A percentile compares a stretch with the other conserved stretches of the same genome.
phyloP scores from a whole-genome alignment of 805 yeast genomes.

The Kodamaea fukazawae region DNA sequence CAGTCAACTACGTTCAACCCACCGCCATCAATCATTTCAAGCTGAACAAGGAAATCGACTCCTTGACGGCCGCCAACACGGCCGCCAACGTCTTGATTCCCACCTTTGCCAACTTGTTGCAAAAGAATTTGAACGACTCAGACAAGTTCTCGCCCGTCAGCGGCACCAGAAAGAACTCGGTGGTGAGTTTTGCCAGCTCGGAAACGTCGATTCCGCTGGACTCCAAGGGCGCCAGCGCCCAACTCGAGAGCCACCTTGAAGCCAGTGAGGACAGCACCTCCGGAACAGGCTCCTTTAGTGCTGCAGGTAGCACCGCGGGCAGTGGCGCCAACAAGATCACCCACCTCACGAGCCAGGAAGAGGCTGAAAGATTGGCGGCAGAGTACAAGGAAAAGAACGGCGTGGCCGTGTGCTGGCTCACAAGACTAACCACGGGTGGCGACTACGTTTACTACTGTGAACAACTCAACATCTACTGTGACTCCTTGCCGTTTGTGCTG shows the following conservation, averaged over 20 bases:
- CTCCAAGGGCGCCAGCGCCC: slow-evolving; percentile 16
- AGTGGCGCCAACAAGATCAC: slow-evolving; percentile 2
- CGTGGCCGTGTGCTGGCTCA: slow-evolving; percentile 51
- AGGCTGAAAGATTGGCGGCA: slow-evolving; percentile 28
- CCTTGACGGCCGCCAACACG: slow-evolving; percentile 45
- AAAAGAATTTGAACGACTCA: slow-evolving; percentile 34
- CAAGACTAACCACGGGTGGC: slow-evolving; percentile 54
- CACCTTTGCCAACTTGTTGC: slow-evolving; percentile 36
- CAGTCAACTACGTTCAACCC: slow-evolving; percentile 44
- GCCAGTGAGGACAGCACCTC: slow-evolving; percentile 14
- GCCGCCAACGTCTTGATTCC: slow-evolving; percentile 47
- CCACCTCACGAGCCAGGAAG: slow-evolving; percentile 14
- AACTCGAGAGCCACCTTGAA: slow-evolving; percentile 19
- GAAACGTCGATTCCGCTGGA: slow-evolving; percentile 32
- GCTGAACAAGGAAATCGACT: slow-evolving; percentile 39
- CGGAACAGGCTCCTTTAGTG: slow-evolving; percentile 7
- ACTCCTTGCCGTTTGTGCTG: slow-evolving; percentile 51
- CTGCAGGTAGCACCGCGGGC: neutral
- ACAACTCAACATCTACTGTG: slow-evolving; percentile 57
- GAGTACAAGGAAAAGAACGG: slow-evolving; percentile 20
- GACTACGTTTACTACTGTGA: slow-evolving; percentile 59
- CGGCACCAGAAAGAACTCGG: slow-evolving; percentile 45
- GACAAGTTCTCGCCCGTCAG: slow-evolving; percentile 31
- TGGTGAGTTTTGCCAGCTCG: slow-evolving; percentile 49
- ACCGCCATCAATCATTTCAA: slow-evolving; percentile 33